phyloP scores from a whole-genome alignment of 2,329 filamentous ascomycete species.

The Arthrobotrys megalospora region DNA sequence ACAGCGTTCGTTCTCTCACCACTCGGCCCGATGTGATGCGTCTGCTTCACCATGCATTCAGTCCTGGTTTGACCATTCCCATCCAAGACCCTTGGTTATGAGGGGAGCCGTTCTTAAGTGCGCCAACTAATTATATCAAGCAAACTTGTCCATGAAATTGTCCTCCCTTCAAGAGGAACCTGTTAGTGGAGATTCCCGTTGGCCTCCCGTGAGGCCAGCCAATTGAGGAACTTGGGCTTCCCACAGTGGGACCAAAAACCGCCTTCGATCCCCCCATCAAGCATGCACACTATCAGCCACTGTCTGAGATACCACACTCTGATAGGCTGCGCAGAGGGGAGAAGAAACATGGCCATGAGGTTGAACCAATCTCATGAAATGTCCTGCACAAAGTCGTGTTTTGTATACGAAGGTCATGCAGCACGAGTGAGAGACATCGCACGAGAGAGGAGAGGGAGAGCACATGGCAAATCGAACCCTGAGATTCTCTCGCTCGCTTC shows the following conservation, averaged over 20 bases:
- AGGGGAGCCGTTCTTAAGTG: conserved; percentile 30
- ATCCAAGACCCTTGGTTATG: conserved; percentile 30
- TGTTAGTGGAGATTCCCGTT: conserved; percentile 48
- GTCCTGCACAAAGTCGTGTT: conserved; percentile 20
- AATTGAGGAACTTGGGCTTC: conserved; percentile 42
- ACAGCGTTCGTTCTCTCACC: conserved; percentile 25
- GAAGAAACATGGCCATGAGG: conserved; percentile 31
- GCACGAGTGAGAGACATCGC: conserved; percentile 24
- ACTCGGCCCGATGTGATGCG: conserved; percentile 42
- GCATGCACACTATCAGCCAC: conserved; percentile 51
- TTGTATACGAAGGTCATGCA: conserved; percentile 35
- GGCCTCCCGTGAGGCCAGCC: conserved; percentile 40
- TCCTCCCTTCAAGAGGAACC: conserved; percentile 13
- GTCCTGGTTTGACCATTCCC: conserved; percentile 11
- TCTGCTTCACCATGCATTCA: conserved; percentile 25
- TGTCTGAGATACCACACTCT: conserved; percentile 46
- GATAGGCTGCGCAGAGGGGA: conserved; percentile 43
- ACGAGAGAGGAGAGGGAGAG: conserved; percentile 19
- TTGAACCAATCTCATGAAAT: conserved; percentile 37
- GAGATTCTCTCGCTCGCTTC: conserved; percentile 32
- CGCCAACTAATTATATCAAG: conserved; percentile 32
- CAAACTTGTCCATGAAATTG: conserved; percentile 17
- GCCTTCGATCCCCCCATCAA: conserved; percentile 19
- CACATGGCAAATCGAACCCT: conserved; percentile 34
- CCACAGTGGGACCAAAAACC: conserved; percentile 13